Evolutionary conservation across 352 stramenopile genomes (phyloP).

Genomic region (Pythium vanterpoolii): DNA sequence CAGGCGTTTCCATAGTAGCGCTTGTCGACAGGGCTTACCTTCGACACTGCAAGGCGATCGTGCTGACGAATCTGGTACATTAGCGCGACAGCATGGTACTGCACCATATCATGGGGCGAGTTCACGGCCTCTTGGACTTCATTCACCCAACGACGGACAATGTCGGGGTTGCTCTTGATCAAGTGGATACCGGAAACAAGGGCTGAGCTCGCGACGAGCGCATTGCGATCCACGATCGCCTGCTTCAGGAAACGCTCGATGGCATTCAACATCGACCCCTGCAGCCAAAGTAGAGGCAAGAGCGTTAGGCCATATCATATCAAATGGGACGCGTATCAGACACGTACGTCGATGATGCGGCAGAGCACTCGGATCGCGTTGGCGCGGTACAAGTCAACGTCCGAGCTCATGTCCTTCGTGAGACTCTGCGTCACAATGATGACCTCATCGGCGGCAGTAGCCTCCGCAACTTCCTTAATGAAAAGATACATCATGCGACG

Average conservation of each 20-base stretch:
- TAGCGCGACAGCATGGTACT: slow-evolving; percentile 98
- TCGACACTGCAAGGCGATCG: slow-evolving; percentile 98
- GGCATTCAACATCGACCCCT: slow-evolving; percentile 88
- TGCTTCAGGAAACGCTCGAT: slow-evolving; percentile 99
- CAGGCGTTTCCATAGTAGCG: background rate
- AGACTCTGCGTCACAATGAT: slow-evolving; percentile 99
- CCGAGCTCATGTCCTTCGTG: slow-evolving; percentile 99
- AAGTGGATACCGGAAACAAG: slow-evolving; percentile 96
- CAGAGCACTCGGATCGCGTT: slow-evolving; percentile 99
- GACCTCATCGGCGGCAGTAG: slow-evolving; percentile 90
- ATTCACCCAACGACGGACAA: slow-evolving; percentile 95
- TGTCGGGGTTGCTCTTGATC: slow-evolving; percentile 92
- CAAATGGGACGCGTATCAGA: background rate
- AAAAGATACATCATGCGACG: slow-evolving; percentile 99
- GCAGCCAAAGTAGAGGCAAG: background rate
- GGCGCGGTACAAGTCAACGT: slow-evolving; percentile 96
- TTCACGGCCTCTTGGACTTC: slow-evolving; percentile 97
- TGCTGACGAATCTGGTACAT: slow-evolving; percentile 99
- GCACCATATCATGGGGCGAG: slow-evolving; percentile 97
- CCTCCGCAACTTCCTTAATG: slow-evolving; percentile 97
- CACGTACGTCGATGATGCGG: slow-evolving; percentile 89
- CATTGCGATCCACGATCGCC: slow-evolving; percentile 98
- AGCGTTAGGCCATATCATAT: background rate
- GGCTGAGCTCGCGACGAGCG: slow-evolving; percentile 94
- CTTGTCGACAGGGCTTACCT: slow-evolving; percentile 41